phyloP scores from a whole-genome alignment of 2,329 filamentous ascomycete species.

The Didymella glomerata region DNA sequence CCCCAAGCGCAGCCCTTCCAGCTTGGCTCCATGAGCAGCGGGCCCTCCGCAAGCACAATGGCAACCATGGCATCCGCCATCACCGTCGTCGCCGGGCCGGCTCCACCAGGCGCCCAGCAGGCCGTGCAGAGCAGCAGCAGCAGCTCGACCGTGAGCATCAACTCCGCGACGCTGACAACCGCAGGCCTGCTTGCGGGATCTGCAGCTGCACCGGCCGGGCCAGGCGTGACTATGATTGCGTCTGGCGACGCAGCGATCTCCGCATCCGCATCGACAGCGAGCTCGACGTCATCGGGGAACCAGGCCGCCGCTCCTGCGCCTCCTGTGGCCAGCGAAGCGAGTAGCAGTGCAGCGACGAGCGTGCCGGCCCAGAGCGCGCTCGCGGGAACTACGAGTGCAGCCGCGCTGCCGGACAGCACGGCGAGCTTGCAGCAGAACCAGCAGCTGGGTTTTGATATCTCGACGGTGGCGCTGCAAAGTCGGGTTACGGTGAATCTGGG shows the following conservation, averaged over 20 bases:
- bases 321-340: slow-evolving; percentile 5
- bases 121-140: slow-evolving; percentile 23
- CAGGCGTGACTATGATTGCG: slow-evolving; percentile 30
- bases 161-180: slow-evolving; percentile 36
- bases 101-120: slow-evolving; percentile 23
- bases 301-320: slow-evolving; percentile 12
- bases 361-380: slow-evolving; percentile 38
- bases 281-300: slow-evolving; percentile 7
- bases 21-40: slow-evolving; percentile 30
- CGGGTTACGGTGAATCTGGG: slow-evolving; percentile 49
- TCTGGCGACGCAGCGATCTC: slow-evolving; percentile 20
- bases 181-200: slow-evolving; percentile 26
- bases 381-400: slow-evolving; percentile 23
- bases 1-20: slow-evolving; percentile 41
- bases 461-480: slow-evolving; percentile 45
- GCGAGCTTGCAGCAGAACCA: slow-evolving; percentile 28
- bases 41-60: slow-evolving; percentile 30
- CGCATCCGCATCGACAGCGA: slow-evolving; percentile 11
- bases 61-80: slow-evolving; percentile 35
- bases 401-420: slow-evolving; percentile 21
- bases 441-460: slow-evolving; percentile 46
- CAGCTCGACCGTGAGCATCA: slow-evolving; percentile 25
- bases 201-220: slow-evolving; percentile 31
- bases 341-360: slow-evolving; percentile 5
- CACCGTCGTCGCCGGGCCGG: slow-evolving; percentile 32